Conservation (phyloP, 768 basidiomycete genomes). For the Mycena rebaudengoi region DNA sequence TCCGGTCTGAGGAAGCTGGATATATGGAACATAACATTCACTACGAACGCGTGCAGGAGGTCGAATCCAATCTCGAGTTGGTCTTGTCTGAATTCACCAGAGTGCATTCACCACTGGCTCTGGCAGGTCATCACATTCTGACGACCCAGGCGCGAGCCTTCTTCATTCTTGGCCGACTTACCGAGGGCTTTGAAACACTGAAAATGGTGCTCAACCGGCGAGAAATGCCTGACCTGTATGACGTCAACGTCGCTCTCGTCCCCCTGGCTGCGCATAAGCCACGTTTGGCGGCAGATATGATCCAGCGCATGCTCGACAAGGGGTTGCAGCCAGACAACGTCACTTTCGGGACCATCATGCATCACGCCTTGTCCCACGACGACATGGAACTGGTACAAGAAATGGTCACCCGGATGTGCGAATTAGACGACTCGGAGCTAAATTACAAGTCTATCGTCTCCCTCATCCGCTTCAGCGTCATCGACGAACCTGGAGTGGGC, state of each 20-base stretch:
- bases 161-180: slow-evolving; percentile 61
- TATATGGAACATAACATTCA: slow-evolving; percentile 13
- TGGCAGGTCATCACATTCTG: slow-evolving; percentile 58
- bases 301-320: slow-evolving; percentile 58
- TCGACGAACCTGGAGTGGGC: slow-evolving; percentile 33
- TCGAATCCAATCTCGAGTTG: slow-evolving; percentile 49
- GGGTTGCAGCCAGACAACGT: slow-evolving; percentile 62
- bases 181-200: slow-evolving; percentile 58
- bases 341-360: slow-evolving; percentile 70
- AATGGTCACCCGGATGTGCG: slow-evolving; percentile 51
- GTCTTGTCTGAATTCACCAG: slow-evolving; percentile 55
- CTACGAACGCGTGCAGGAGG: slow-evolving; percentile 29
- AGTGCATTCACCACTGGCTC: slow-evolving; percentile 54
- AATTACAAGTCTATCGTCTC: slow-evolving; percentile 58
- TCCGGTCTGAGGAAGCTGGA: background rate
- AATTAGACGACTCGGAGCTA: slow-evolving; percentile 43
- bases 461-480: slow-evolving; percentile 54
- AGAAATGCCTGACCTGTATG: slow-evolving; percentile 67
- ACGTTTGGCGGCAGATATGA: slow-evolving; percentile 50
- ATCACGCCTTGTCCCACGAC: slow-evolving; percentile 57
- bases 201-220: slow-evolving; percentile 53
- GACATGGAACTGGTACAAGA: slow-evolving; percentile 53
- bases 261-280: slow-evolving; percentile 61
- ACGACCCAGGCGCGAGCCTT: slow-evolving; percentile 71
- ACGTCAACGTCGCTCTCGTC: slow-evolving; percentile 70